Evolutionary conservation across 75 land plant species (phyloP).

Genomic region (Azolla pinnata): DNA sequence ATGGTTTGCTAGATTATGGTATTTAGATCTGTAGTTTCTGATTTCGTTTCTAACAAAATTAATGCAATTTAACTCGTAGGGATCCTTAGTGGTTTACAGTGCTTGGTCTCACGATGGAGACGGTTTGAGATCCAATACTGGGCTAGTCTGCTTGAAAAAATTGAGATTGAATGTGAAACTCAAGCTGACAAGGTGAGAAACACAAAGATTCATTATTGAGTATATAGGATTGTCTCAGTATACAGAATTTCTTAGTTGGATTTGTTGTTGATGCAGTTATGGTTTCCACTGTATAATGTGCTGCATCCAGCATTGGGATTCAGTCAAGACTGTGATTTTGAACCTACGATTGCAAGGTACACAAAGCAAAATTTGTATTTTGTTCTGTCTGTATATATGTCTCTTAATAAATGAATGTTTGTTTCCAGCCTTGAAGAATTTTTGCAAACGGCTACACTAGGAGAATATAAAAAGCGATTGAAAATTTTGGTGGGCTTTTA

Average conservation of each 20-base stretch:
- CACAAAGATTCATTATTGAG: not conserved
- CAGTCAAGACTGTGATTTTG: conserved; percentile 26
- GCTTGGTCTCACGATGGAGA: conserved; percentile 55
- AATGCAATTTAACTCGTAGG: conserved; percentile 23
- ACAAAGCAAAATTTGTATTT: too few species aligned
- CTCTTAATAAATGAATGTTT: not conserved
- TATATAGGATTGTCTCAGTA: not conserved
- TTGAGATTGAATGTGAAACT: conserved; percentile 40
- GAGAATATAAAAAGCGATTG: conserved; percentile 75
- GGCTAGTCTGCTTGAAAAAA: conserved; percentile 65
- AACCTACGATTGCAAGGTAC: conserved; percentile 51
- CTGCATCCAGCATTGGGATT: conserved; percentile 34
- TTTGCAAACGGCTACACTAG: conserved; percentile 59
- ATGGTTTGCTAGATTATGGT: not conserved
- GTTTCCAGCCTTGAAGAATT: conserved; percentile 70
- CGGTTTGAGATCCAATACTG: conserved; percentile 75
- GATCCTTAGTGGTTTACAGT: conserved; percentile 35
- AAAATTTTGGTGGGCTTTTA: conserved; percentile 60
- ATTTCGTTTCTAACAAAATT: conserved; percentile 2
- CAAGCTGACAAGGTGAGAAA: conserved; percentile 57
- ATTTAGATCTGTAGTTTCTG: not conserved
- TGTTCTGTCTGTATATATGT: not conserved
- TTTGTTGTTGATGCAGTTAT: conserved; percentile 33
- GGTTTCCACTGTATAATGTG: conserved; percentile 70
- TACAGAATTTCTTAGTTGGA: not conserved